These are phyloP conservation scores for Pythium pyrilobum DNA, from an alignment of 352 stramenopile species.

Conservation along the genomic window DNA sequence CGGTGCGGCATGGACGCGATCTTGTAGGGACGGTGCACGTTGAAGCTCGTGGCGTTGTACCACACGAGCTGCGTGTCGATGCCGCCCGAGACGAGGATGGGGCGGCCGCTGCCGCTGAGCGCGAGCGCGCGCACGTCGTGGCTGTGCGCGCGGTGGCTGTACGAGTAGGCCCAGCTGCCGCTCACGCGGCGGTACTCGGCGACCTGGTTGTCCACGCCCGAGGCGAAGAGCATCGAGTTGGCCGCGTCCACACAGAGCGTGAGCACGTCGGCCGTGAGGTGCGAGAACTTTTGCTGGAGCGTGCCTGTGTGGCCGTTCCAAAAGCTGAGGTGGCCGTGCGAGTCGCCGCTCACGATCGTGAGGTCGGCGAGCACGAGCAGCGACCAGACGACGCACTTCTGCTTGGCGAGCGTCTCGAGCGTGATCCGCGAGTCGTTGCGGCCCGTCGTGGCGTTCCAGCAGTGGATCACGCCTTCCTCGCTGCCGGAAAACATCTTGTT, in stretches of 20 bases:
- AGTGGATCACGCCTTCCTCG: conserved; percentile 84
- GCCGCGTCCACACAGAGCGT: conserved; percentile 74
- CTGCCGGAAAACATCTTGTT: conserved; percentile 83
- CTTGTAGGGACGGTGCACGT: conserved; percentile 78
- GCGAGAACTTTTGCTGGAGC: conserved; percentile 90
- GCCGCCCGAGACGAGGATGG: conserved; percentile 86
- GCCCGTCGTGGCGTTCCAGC: conserved; percentile 71
- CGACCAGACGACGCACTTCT: conserved; percentile 86
- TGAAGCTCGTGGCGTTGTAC: conserved; percentile 84
- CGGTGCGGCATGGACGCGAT: conserved; percentile 87
- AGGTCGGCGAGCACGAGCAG: conserved; percentile 86
- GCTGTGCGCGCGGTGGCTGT: conserved; percentile 87
- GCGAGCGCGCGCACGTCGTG: conserved; percentile 89
- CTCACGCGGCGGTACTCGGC: conserved; percentile 70
- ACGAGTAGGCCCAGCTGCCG: conserved; percentile 69
- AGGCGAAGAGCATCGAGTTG: conserved; percentile 90
- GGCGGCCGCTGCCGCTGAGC: conserved; percentile 43
- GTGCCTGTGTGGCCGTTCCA: conserved; percentile 91
- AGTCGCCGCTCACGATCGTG: conserved; percentile 92
- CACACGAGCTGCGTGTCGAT: conserved; percentile 94
- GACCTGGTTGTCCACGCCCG: conserved; percentile 92
- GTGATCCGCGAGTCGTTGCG: conserved; percentile 84
- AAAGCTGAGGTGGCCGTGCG: conserved; percentile 90
- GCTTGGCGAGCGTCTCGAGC: conserved; percentile 70
- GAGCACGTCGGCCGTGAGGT: conserved; percentile 89